phyloP scores from a whole-genome alignment of 495 filamentous ascomycete genomes.

The Podospora pseudoanserina region DNA sequence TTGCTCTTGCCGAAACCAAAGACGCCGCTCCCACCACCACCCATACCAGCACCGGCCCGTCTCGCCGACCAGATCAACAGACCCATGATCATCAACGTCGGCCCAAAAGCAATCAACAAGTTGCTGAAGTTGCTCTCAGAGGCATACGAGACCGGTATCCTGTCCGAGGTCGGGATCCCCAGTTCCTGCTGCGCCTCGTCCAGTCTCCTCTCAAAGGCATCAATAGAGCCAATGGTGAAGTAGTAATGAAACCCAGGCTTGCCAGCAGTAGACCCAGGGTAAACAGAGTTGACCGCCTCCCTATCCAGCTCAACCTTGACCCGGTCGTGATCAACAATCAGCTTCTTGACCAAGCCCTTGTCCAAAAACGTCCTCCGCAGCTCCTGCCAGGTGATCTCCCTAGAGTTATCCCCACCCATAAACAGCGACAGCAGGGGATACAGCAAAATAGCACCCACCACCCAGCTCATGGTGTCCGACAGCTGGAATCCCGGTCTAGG shows the following conservation, averaged over 20 bases:
- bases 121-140: constrained; percentile 65
- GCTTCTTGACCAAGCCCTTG: constrained; percentile 90
- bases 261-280: constrained; percentile 74
- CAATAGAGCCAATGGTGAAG: constrained; percentile 92
- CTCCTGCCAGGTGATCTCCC: constrained; percentile 96
- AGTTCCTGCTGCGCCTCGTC: constrained; percentile 86
- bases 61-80: constrained; percentile 69
- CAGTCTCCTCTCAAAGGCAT: constrained; percentile 82
- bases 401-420: constrained; percentile 22
- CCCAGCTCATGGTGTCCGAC: constrained; percentile 17
- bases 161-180: constrained; percentile 73
- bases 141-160: constrained; percentile 88
- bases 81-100: constrained; percentile 80
- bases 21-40: constrained; percentile 71
- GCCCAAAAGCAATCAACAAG: constrained; percentile 72
- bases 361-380: constrained; percentile 88
- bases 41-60: constrained; percentile 54
- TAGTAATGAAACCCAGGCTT: constrained; percentile 76
- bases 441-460: constrained; percentile 12
- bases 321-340: constrained; percentile 68
- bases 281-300: constrained; percentile 70
- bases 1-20: constrained; percentile 94
- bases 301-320: constrained; percentile 83
- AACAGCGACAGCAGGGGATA: constrained; percentile 26
- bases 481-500: neutral